Conservation (phyloP, 768 basidiomycete species). For the Scleroderma citrinum region DNA sequence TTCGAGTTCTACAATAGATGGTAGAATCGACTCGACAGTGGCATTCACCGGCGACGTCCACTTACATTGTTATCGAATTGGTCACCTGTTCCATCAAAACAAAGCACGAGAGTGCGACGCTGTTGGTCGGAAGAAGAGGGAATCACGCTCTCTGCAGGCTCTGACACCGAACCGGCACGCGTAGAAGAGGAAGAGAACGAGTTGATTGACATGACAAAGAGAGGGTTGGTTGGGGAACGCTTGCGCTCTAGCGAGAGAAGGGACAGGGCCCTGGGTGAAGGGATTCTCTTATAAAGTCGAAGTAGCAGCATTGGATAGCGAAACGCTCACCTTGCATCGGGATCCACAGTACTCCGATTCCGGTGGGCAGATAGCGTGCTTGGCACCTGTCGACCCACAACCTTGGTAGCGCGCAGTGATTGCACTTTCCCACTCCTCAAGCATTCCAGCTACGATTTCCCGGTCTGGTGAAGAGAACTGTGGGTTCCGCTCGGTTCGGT, state of each 20-base stretch:
- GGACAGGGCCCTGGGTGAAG: neutral
- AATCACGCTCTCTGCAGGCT: neutral
- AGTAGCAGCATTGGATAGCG: neutral
- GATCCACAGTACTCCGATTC: too few species aligned
- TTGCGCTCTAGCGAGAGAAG: neutral
- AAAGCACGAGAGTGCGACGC: conserved; percentile 43
- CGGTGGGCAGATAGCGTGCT: too few species aligned
- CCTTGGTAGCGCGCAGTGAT: too few species aligned
- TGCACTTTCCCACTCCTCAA: too few species aligned
- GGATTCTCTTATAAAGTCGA: neutral
- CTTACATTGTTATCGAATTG: conserved; percentile 63
- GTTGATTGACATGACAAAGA: neutral
- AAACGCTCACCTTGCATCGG: neutral
- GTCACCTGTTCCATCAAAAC: conserved; percentile 60
- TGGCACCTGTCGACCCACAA: too few species aligned
- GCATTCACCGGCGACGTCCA: neutral
- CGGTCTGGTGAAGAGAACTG: too few species aligned
- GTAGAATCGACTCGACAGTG: neutral
- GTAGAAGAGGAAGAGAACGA: neutral
- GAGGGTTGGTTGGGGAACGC: neutral
- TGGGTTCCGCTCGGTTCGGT: too few species aligned
- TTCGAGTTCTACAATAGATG: conserved; percentile 61
- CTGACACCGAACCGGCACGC: neutral
- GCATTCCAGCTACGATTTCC: too few species aligned
- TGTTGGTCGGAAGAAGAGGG: neutral